These are phyloP conservation scores for Incumbomyces lentus DNA, from an alignment of 2,329 filamentous ascomycete species.

Conservation along the genomic window DNA sequence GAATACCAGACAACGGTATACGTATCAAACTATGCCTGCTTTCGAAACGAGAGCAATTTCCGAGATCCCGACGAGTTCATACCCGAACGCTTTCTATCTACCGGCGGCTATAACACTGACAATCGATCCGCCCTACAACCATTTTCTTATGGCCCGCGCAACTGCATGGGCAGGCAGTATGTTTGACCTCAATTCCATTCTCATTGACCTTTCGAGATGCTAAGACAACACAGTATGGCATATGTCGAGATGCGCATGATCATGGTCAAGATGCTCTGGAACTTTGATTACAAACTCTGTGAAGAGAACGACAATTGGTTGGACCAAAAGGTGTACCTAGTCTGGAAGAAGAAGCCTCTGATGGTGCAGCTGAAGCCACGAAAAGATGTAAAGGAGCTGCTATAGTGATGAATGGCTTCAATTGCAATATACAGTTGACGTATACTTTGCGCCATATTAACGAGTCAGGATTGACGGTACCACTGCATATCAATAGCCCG, in stretches of 20 bases:
- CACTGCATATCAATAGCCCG: no score
- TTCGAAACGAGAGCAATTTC: no score
- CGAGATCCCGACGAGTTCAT: slow-evolving; percentile 14
- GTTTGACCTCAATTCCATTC: no score
- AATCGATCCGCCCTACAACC: slow-evolving; percentile 28
- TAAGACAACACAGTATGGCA: no score
- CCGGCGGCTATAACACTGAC: slow-evolving; percentile 34
- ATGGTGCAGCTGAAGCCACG: background rate
- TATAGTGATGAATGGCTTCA: no score
- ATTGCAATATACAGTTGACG: no score
- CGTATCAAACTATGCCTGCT: no score
- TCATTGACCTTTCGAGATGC: no score
- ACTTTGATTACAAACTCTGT: slow-evolving; percentile 20
- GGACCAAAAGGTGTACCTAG: background rate
- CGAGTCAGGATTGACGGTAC: no score
- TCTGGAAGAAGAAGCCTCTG: slow-evolving; percentile 3
- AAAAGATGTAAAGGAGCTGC: background rate
- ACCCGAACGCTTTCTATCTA: slow-evolving; percentile 35
- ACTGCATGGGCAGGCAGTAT: slow-evolving; percentile 24
- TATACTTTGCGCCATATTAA: no score
- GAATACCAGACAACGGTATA: no score
- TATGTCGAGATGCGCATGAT: slow-evolving; percentile 24
- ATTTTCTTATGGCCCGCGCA: slow-evolving; percentile 28
- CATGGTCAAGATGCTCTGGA: slow-evolving; percentile 17
- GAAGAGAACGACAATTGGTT: background rate